phyloP scores from a whole-genome alignment of 768 basidiomycete genomes.

The Coprinopsis cinerea region DNA sequence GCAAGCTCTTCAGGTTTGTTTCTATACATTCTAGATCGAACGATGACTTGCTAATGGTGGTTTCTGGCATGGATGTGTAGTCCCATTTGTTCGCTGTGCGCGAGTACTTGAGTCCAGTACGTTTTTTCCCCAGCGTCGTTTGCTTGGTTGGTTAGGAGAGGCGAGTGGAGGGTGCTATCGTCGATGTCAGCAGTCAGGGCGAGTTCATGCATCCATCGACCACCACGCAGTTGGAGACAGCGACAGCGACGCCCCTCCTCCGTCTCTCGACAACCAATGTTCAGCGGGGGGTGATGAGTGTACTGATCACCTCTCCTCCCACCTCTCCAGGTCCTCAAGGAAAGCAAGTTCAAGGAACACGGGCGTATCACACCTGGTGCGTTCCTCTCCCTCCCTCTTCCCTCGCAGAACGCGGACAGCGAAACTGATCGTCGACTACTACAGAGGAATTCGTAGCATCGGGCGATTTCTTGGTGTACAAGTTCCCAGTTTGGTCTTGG shows the following conservation, averaged over 20 bases:
- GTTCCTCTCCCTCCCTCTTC: constrained; percentile 18
- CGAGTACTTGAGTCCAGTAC: constrained; percentile 87
- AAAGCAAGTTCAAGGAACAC: constrained; percentile 99
- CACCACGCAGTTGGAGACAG: too few relatives aligned
- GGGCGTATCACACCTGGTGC: constrained; percentile 91
- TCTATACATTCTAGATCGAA: not conserved
- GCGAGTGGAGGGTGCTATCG: constrained; percentile 18
- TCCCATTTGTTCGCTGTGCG: constrained; percentile 91
- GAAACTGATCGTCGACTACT: not conserved
- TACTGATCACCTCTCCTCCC: constrained; percentile 28
- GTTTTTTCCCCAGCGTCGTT: constrained; percentile 19
- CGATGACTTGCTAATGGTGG: not conserved
- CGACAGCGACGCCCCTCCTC: too few relatives aligned
- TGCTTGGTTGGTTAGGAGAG: not conserved
- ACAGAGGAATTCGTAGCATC: constrained; percentile 97
- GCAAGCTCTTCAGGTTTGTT: constrained; percentile 36
- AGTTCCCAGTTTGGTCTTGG: constrained; percentile 99
- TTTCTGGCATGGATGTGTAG: constrained; percentile 30
- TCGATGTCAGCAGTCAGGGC: too few relatives aligned
- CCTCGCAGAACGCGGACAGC: constrained; percentile 13
- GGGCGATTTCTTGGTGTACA: constrained; percentile 95
- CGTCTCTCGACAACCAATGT: too few relatives aligned
- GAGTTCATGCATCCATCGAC: too few relatives aligned
- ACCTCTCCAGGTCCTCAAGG: constrained; percentile 74
- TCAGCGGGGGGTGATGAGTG: too few relatives aligned